Conservation (phyloP, 352 stramenopile species). For the Phytopythium aichiense region DNA sequence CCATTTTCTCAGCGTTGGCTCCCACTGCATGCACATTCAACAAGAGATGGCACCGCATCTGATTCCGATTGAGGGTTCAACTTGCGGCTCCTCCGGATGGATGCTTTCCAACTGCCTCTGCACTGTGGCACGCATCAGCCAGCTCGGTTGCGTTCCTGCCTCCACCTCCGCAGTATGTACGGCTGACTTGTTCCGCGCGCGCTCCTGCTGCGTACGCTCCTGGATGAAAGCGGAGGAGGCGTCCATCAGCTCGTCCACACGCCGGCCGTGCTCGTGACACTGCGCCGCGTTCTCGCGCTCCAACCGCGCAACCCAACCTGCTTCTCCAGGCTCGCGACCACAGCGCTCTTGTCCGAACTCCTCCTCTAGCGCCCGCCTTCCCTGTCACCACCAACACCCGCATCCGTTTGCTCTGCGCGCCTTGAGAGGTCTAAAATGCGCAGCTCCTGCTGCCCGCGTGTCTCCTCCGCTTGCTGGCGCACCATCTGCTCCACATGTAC, state of each 20-base stretch:
- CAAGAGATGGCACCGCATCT: too few species aligned
- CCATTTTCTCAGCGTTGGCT: too few species aligned
- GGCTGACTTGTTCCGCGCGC: constrained; percentile 27
- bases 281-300: constrained; percentile 37
- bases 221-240: constrained; percentile 50
- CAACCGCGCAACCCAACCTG: constrained; percentile 33
- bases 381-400: constrained; percentile 26
- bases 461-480: constrained; percentile 34
- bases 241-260: constrained; percentile 48
- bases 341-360: constrained; percentile 31
- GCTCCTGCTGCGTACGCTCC: constrained; percentile 43
- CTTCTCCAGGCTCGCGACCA: constrained; percentile 30
- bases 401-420: constrained; percentile 29
- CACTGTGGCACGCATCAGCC: too few species aligned
- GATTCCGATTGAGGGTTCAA: too few species aligned
- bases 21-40: too few species aligned
- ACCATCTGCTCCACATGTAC: constrained; percentile 27
- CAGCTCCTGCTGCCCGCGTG: constrained; percentile 27
- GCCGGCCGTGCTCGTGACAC: constrained; percentile 44
- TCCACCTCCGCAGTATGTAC: not conserved
- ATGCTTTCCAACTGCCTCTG: too few species aligned
- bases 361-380: constrained; percentile 17
- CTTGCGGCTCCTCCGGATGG: too few species aligned
- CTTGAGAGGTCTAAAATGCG: constrained; percentile 38
- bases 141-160: not conserved